Evolutionary conservation across 441 rosid species (phyloP).

Genomic region (Mallotus japonicus): DNA sequence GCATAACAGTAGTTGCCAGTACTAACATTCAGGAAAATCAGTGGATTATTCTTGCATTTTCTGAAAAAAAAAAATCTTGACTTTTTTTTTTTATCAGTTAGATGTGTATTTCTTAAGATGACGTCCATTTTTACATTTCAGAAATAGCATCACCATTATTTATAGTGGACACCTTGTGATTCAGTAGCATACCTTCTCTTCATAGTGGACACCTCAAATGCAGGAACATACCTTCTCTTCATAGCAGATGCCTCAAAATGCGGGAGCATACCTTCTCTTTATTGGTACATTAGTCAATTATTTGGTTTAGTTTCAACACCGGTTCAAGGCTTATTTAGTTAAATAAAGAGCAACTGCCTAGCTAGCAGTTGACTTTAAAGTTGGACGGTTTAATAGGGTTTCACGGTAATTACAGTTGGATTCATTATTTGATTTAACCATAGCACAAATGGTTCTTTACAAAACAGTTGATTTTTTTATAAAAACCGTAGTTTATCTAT

Average conservation of each 20-base stretch:
- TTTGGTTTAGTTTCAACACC: background rate
- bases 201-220: background rate
- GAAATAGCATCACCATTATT: background rate
- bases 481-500: too few species aligned
- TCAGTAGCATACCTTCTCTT: background rate
- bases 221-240: background rate
- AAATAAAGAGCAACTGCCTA: background rate
- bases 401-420: too few species aligned
- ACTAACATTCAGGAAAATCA: background rate
- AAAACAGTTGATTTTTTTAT: too few species aligned
- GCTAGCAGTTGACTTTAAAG: background rate
- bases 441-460: background rate
- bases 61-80: background rate
- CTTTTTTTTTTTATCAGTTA: background rate
- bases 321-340: background rate
- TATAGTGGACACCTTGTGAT: background rate
- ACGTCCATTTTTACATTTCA: constrained; percentile 10
- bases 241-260: background rate
- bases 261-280: background rate
- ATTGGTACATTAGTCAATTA: background rate
- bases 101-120: constrained; percentile 1
- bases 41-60: background rate
- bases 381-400: too few species aligned
- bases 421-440: background rate
- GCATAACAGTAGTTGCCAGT: background rate